Evolutionary conservation across 2,329 filamentous ascomycete species (phyloP).

Genomic region (Alternaria panax): DNA sequence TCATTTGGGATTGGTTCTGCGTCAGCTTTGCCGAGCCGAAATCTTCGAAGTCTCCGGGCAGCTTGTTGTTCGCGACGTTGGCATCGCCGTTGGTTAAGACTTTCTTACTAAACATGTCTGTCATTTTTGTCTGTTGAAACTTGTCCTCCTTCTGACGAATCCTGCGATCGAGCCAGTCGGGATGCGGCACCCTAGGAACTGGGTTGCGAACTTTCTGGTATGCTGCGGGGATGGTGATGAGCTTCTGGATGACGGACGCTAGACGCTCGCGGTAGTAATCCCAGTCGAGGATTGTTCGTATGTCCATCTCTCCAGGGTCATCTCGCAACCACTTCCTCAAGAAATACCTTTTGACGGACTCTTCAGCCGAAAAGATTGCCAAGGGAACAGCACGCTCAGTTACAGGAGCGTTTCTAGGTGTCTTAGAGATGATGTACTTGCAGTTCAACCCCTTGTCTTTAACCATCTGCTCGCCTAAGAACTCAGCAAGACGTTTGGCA

Average conservation of each 20-base stretch:
- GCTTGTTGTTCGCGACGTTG: slow-evolving; percentile 67
- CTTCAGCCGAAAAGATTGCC: slow-evolving; percentile 95
- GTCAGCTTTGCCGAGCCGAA: slow-evolving; percentile 68
- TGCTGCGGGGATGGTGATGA: slow-evolving; percentile 97
- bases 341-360: slow-evolving; percentile 85
- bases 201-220: slow-evolving; percentile 95
- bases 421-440: slow-evolving; percentile 97
- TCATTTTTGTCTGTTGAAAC: slow-evolving; percentile 99
- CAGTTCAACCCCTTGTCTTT: slow-evolving; percentile 99
- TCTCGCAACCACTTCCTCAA: slow-evolving; percentile 95
- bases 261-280: slow-evolving; percentile 95
- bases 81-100: slow-evolving; percentile 75
- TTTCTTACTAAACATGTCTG: slow-evolving; percentile 81
- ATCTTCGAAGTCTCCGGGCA: slow-evolving; percentile 77
- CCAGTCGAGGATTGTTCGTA: slow-evolving; percentile 91
- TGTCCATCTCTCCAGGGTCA: slow-evolving; percentile 89
- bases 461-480: slow-evolving; percentile 97
- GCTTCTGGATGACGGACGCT: slow-evolving; percentile 96
- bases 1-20: slow-evolving; percentile 47
- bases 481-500: slow-evolving; percentile 91
- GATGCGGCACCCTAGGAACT: slow-evolving; percentile 90
- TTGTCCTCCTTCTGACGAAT: slow-evolving; percentile 97
- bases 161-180: slow-evolving; percentile 92
- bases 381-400: slow-evolving; percentile 95
- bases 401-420: slow-evolving; percentile 86